Evolutionary conservation across 148 eudicot species (phyloP).

Genomic region (Rhododendron kiyosumense): DNA sequence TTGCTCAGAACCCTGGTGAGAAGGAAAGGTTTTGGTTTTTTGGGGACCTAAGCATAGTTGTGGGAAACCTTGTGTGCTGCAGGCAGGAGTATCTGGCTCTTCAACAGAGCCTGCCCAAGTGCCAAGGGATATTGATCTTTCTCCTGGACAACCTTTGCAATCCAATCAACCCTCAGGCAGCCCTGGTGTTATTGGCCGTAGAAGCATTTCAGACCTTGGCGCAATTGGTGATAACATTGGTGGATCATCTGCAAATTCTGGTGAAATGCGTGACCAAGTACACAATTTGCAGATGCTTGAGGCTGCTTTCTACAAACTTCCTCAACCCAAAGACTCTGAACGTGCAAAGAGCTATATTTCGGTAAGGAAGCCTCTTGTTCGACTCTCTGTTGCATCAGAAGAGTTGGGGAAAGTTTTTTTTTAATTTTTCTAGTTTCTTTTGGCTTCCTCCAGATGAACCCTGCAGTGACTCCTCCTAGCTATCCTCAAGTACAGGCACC

Average conservation of each 20-base stretch:
- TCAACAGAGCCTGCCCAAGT: slow-evolving; percentile 55
- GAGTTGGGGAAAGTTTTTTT: slow-evolving; percentile 2
- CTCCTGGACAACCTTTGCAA: slow-evolving; percentile 89
- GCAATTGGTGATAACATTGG: slow-evolving; percentile 80
- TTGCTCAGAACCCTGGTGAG: slow-evolving; percentile 2
- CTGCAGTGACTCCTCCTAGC: slow-evolving; percentile 80
- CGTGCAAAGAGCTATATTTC: slow-evolving; percentile 80
- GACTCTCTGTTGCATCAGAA: slow-evolving; percentile 3
- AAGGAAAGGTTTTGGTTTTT: neutral
- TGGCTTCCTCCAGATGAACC: slow-evolving; percentile 61
- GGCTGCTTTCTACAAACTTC: slow-evolving; percentile 77
- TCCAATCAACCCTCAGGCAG: slow-evolving; percentile 62
- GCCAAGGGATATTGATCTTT: slow-evolving; percentile 65
- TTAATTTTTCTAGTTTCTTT: neutral
- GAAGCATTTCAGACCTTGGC: slow-evolving; percentile 89
- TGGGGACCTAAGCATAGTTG: neutral
- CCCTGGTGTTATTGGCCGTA: slow-evolving; percentile 91
- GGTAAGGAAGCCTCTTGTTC: slow-evolving; percentile 39
- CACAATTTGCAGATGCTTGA: slow-evolving; percentile 87
- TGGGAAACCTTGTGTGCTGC: slow-evolving; percentile 21
- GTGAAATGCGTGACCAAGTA: slow-evolving; percentile 60
- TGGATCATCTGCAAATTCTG: slow-evolving; percentile 55
- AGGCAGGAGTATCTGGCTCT: slow-evolving; percentile 64
- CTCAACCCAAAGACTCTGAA: slow-evolving; percentile 92
- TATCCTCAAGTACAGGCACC: slow-evolving; percentile 98